Base-by-base conservation (phyloP, 2,329 filamentous ascomycete species). In the Plectosphaerella sp. region DNA sequence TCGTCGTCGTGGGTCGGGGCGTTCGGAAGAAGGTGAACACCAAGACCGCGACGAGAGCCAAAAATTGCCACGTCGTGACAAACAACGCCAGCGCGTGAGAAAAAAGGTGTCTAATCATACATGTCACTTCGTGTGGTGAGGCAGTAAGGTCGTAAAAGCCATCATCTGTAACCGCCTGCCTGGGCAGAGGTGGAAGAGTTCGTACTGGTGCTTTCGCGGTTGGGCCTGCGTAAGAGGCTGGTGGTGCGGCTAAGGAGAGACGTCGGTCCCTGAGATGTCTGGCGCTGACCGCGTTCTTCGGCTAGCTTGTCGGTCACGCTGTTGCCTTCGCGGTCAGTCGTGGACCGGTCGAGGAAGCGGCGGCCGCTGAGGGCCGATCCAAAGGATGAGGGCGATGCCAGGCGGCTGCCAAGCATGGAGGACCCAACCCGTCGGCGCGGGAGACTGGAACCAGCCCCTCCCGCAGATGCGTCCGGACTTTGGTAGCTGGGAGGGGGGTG, bases 391-490 rank as follows among this genome's bases (percentile, higher is more conserved):
- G 74, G 69, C 5, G 68, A 62, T 3, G 71, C 67, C 9, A 81
- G 61, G 24, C 79, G 74, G 52, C 62, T 59, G 35, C 72, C 72
- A 43, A 78, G 62, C 20, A 72, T 74, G 0, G 79, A 75, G 8
- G 77, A 72, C 15, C 73, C 72, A 48, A 83, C 68, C 18, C 82
- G 75, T 48, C 82, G 75, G 43, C 80, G 74, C 6, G 80, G 79
- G 15, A 84, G 65, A 12, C 72, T 72, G 3, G 77, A 76, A 22
- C 22, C 22, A 5, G 75, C 72, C 8, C 28, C 28, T 3, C 66
- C 68, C 16, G 72, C 60, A 28, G 67, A 56, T 33, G 65, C 61
- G 11, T 42, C 70, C 66, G 18, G 24, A 62, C 61, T 14, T 61
- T 53, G n/a, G 57, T 53, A 37, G 53, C 52, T 42, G 66, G 53